These are phyloP conservation scores for Tremella mesenterica DNA, from an alignment of 768 basidiomycete genomes.

Conservation along the genomic window DNA sequence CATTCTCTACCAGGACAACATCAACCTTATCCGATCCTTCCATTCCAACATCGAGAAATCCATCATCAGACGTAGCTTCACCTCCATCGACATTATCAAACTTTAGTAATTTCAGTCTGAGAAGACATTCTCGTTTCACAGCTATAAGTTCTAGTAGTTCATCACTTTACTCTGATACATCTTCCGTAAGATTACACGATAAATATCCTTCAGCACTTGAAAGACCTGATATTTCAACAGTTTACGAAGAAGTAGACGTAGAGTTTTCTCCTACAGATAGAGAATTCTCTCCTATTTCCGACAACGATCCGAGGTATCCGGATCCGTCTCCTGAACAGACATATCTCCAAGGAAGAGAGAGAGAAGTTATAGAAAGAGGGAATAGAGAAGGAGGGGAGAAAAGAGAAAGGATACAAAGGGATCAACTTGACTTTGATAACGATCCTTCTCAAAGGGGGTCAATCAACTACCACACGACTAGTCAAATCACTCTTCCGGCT, in stretches of 20 bases:
- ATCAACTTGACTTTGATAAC: too few species aligned
- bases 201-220: constrained; percentile 12
- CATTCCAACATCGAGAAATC: not conserved
- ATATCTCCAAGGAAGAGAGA: not conserved
- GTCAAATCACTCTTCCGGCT: too few species aligned
- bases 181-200: constrained; percentile 12
- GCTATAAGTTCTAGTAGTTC: constrained; percentile 15
- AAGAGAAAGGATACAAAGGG: not conserved
- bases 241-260: constrained; percentile 30
- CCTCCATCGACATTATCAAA: constrained; percentile 1
- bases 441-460: too few species aligned
- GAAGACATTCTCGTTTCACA: constrained; percentile 23
- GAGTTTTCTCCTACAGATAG: too few species aligned
- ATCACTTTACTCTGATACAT: constrained; percentile 19
- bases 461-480: too few species aligned
- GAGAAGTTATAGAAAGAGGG: not conserved
- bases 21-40: not conserved
- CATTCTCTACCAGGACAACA: constrained; percentile 18
- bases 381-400: not conserved
- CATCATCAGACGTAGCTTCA: not conserved
- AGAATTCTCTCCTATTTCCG: too few species aligned
- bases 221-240: constrained; percentile 34
- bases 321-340: not conserved
- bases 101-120: not conserved
- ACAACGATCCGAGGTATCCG: too few species aligned